These are phyloP conservation scores for Exserohilum turcica DNA, from an alignment of 2,329 filamentous ascomycete species.

Conservation along the genomic window DNA sequence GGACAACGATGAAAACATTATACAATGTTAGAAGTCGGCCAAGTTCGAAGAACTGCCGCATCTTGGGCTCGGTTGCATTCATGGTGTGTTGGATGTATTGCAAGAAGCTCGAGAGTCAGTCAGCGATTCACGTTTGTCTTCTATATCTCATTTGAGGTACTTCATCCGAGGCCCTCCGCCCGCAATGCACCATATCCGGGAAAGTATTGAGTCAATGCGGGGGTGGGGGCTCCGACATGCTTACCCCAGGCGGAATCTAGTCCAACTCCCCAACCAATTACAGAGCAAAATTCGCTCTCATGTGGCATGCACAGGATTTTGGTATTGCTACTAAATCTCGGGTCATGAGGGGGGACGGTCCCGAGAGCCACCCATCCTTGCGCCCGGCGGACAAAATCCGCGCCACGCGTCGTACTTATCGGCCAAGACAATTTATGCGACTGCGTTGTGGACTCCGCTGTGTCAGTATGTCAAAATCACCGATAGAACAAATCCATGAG, in stretches of 20 bases:
- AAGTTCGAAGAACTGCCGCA: not conserved
- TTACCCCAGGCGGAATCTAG: not conserved
- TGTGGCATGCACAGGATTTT: not conserved
- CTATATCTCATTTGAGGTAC: no score
- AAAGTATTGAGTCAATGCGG: not conserved
- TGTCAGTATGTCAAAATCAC: no score
- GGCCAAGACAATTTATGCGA: no score
- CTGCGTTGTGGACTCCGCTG: no score
- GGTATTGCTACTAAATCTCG: no score
- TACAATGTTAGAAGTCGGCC: not conserved
- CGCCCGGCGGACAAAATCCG: no score
- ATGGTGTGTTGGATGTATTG: not conserved
- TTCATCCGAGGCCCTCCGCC: not conserved
- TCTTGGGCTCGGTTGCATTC: not conserved
- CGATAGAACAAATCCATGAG: no score
- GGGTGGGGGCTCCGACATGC: not conserved
- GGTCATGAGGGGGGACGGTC: not conserved
- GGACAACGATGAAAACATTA: not conserved
- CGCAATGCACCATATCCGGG: not conserved
- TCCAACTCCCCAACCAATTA: not conserved
- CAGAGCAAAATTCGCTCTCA: not conserved
- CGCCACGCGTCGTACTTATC: no score
- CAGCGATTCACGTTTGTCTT: not conserved
- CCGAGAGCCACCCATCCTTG: not conserved
- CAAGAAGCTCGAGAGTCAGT: not conserved